Conservation (phyloP, 2,329 filamentous ascomycete species). For the Eutypella sp. region DNA sequence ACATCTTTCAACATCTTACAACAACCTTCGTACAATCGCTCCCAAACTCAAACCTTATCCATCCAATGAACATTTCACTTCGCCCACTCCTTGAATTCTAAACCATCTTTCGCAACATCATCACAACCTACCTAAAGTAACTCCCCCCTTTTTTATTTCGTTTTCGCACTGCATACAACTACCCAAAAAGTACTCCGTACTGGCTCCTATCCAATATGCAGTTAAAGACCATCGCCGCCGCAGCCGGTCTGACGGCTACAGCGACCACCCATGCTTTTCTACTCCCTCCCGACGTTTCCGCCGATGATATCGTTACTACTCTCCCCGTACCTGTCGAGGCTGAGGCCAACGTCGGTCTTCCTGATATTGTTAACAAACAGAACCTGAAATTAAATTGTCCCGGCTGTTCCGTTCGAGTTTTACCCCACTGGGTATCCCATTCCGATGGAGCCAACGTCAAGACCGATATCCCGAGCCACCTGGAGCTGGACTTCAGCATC, state of each 20-base stretch:
- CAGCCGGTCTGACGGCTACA: slow-evolving; percentile 28
- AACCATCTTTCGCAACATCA: no score
- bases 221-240: slow-evolving; percentile 27
- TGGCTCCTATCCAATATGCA: slow-evolving; percentile 29
- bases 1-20: no score
- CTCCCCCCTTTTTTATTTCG: no score
- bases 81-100: no score
- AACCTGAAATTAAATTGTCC: slow-evolving; percentile 25
- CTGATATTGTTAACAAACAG: slow-evolving; percentile 13
- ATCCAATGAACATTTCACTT: no score
- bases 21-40: no score
- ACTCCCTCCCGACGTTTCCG: slow-evolving; percentile 23
- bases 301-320: slow-evolving; percentile 20
- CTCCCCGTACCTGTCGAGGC: slow-evolving; percentile 22
- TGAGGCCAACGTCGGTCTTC: slow-evolving; percentile 9
- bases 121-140: no score
- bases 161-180: no score
- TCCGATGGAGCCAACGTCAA: slow-evolving; percentile 5
- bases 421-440: slow-evolving; percentile 9
- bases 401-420: slow-evolving; percentile 21
- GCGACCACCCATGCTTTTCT: slow-evolving; percentile 27
- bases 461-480: slow-evolving; percentile 33
- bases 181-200: no score
- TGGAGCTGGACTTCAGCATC: slow-evolving; percentile 52
- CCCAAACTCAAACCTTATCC: no score